Conservation (phyloP, 73 alveolate species). For the Symbiodinium pilosum region DNA sequence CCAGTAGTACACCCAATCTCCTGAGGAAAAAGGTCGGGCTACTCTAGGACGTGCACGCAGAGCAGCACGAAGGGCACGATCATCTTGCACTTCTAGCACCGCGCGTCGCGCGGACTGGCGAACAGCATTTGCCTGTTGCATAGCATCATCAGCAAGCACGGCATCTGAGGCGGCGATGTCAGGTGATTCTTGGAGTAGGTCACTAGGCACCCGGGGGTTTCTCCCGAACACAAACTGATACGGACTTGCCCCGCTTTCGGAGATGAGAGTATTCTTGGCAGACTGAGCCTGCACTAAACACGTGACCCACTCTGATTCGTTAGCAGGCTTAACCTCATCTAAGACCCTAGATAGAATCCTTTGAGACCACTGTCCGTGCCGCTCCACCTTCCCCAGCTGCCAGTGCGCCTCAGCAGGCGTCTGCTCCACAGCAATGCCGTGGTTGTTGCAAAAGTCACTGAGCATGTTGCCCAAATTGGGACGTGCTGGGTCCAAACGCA, state of each 20-base stretch:
- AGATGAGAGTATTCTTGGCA: neutral
- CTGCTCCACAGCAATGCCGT: neutral
- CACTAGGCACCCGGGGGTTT: neutral
- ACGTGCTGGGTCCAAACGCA: neutral
- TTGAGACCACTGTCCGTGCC: neutral
- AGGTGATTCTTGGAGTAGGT: neutral
- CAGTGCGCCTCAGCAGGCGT: slow-evolving; percentile 9
- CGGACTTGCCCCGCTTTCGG: neutral
- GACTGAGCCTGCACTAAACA: neutral
- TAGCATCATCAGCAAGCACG: neutral
- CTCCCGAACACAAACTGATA: neutral
- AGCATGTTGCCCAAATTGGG: neutral
- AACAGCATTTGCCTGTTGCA: neutral
- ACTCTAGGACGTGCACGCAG: neutral
- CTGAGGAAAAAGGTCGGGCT: neutral
- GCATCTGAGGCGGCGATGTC: neutral
- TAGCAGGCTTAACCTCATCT: neutral
- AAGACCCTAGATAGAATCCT: neutral
- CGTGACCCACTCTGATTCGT: neutral
- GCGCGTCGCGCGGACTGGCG: neutral
- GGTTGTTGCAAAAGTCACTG: neutral
- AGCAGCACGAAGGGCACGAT: neutral
- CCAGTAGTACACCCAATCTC: neutral
- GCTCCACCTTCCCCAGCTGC: slow-evolving; percentile 17
- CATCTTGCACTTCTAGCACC: neutral